Percentiles rank a stretch among this genome's conserved stretches.
Conservation (phyloP, 2,329 filamentous ascomycete species). For the Alternaria sp. region DNA sequence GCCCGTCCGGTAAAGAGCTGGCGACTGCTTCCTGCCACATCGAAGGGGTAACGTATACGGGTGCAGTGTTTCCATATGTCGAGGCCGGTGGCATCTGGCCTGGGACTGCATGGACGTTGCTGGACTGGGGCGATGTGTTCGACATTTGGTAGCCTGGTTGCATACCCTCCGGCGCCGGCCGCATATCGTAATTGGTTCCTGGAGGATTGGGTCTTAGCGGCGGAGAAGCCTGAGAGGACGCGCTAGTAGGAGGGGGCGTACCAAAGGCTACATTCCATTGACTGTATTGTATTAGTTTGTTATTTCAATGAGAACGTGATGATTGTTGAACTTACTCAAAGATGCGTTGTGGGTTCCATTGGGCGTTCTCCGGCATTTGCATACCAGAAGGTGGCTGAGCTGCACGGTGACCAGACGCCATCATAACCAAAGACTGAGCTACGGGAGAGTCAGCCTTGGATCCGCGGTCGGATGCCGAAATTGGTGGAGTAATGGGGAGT, state of each 20-base stretch:
- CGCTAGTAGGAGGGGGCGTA: constrained; percentile 59
- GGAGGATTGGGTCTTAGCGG: constrained; percentile 52
- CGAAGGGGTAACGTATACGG: constrained; percentile 54
- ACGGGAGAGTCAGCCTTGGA: constrained; percentile 78
- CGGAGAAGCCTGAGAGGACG: constrained; percentile 52
- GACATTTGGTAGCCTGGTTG: constrained; percentile 44
- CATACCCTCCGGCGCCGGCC: constrained; percentile 43
- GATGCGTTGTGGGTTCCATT: constrained; percentile 86
- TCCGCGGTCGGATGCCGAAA: constrained; percentile 74
- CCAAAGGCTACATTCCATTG: constrained; percentile 97
- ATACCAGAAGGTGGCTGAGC: constrained; percentile 59
- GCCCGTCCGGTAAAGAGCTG: constrained; percentile 48
- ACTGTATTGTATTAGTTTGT: constrained; percentile 55
- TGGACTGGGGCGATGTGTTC: constrained; percentile 45
- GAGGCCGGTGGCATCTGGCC: constrained; percentile 44
- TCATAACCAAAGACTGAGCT: constrained; percentile 74
- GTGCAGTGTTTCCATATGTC: constrained; percentile 38
- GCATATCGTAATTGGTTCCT: constrained; percentile 49
- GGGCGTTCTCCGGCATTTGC: constrained; percentile 66
- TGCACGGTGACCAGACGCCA: constrained; percentile 64
- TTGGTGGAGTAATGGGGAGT: constrained; percentile 80
- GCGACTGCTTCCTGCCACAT: constrained; percentile 60
- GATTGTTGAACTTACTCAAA: constrained; percentile 74
- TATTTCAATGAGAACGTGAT: not conserved
- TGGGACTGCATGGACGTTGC: constrained; percentile 34